These are phyloP conservation scores for Rheum nobile DNA, from an alignment of 148 eudicot species.

Conservation along the genomic window DNA sequence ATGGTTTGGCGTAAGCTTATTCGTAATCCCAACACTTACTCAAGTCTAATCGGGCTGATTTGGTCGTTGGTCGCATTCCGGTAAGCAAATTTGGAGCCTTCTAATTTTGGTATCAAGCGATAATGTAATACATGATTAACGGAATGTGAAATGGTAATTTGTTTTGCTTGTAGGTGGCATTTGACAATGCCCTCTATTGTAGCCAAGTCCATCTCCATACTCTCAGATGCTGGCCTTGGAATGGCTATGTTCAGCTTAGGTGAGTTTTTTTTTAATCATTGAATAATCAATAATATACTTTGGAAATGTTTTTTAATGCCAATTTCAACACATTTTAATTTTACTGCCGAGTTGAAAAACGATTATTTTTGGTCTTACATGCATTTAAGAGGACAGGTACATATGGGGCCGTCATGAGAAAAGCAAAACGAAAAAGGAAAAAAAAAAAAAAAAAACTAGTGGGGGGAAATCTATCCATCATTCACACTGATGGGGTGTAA, in stretches of 20 bases:
- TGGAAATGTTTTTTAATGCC: not conserved
- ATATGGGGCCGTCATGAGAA: constrained; percentile 2
- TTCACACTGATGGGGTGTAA: constrained; percentile 7
- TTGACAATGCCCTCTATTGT: constrained; percentile 36
- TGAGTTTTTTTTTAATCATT: not conserved
- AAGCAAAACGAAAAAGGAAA: not conserved
- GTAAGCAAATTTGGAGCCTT: constrained; percentile 11
- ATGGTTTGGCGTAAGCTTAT: constrained; percentile 48
- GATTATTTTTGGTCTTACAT: not conserved
- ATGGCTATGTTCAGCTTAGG: constrained; percentile 66
- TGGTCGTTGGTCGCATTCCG: constrained; percentile 52
- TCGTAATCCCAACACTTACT: constrained; percentile 55
- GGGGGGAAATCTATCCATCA: constrained; percentile 5
- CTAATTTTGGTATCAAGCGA: not conserved
- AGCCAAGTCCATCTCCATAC: constrained; percentile 32
- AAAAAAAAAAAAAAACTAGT: not conserved
- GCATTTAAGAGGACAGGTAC: constrained; percentile 1
- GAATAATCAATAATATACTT: too few species aligned
- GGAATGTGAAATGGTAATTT: not conserved
- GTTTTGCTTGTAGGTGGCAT: constrained; percentile 26
- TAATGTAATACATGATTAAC: not conserved
- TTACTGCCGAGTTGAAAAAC: not conserved
- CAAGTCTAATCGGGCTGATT: constrained; percentile 39
- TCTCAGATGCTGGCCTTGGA: constrained; percentile 57
- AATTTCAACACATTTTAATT: not conserved